phyloP scores from a whole-genome alignment of 2,329 filamentous ascomycete genomes.

The Aspergillus caelatus region DNA sequence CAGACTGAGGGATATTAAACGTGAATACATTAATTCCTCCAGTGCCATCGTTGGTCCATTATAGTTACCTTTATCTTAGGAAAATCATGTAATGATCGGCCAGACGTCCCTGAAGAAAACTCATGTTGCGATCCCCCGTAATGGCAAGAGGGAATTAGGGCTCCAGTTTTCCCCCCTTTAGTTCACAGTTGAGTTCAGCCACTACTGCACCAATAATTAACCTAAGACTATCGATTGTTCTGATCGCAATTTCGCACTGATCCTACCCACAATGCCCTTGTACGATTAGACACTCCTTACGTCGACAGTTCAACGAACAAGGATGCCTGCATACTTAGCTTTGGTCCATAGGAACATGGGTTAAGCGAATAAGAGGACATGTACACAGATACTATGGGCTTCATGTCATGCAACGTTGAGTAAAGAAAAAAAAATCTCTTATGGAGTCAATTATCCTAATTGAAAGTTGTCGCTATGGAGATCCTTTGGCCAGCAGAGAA shows the following conservation, averaged over 20 bases:
- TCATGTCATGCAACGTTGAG: background rate
- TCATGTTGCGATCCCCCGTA: background rate
- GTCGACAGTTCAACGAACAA: background rate
- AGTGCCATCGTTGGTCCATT: background rate
- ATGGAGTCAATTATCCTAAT: background rate
- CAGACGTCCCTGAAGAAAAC: background rate
- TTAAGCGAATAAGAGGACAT: too few relatives aligned
- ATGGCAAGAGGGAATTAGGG: background rate
- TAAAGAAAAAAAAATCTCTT: background rate
- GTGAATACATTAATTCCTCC: background rate
- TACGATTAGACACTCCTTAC: background rate
- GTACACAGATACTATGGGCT: too few relatives aligned
- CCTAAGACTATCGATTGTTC: background rate
- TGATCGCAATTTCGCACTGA: conserved; percentile 4
- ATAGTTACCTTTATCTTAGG: background rate
- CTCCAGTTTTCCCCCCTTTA: background rate
- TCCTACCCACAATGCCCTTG: background rate
- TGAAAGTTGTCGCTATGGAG: background rate
- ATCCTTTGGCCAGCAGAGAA: too few relatives aligned
- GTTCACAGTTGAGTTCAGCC: background rate
- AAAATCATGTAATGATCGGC: background rate
- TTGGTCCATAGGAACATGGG: background rate
- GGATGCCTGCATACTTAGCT: background rate
- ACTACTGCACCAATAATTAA: background rate
- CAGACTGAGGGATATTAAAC: background rate